Conservation (phyloP, 495 filamentous ascomycete genomes). For the Lasiosphaeris hirsuta region DNA sequence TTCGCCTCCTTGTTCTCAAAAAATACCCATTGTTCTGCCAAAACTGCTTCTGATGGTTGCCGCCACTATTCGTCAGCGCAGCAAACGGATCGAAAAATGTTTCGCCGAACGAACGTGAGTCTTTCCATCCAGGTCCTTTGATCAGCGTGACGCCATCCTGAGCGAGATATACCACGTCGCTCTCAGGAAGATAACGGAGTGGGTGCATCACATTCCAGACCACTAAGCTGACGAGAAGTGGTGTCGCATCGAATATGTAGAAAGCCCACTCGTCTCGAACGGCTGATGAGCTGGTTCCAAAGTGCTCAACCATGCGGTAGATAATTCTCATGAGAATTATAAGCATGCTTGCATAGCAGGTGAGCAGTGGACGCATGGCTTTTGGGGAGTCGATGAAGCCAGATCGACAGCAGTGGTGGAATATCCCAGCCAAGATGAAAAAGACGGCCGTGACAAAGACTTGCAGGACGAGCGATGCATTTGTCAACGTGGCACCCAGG, state of each 20-base stretch:
- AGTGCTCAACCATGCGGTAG: constrained; percentile 34
- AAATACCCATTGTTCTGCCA: too few species aligned
- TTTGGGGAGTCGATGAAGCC: constrained; percentile 1
- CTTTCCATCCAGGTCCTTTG: constrained; percentile 12
- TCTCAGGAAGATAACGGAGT: constrained; percentile 24
- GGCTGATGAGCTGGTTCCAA: constrained; percentile 28
- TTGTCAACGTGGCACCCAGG: constrained; percentile 25
- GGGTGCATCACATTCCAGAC: constrained; percentile 37
- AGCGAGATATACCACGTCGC: constrained; percentile 24
- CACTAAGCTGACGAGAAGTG: constrained; percentile 33
- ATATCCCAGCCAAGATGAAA: constrained; percentile 25
- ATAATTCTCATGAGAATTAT: constrained; percentile 31
- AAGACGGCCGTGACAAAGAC: constrained; percentile 28
- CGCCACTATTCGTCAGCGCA: too few species aligned
- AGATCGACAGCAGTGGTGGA: constrained; percentile 28
- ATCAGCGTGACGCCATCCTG: constrained; percentile 28
- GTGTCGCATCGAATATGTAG: constrained; percentile 32
- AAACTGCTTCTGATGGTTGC: too few species aligned
- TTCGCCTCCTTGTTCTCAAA: too few species aligned
- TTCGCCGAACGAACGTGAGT: constrained; percentile 19
- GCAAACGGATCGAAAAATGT: too few species aligned
- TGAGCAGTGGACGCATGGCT: constrained; percentile 18
- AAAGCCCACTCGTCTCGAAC: constrained; percentile 32
- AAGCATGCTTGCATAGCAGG: constrained; percentile 30
- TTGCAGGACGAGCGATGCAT: constrained; percentile 31